These are phyloP conservation scores for Hypoxylon lienhwacheense DNA, from an alignment of 495 filamentous ascomycete species.

Conservation along the genomic window DNA sequence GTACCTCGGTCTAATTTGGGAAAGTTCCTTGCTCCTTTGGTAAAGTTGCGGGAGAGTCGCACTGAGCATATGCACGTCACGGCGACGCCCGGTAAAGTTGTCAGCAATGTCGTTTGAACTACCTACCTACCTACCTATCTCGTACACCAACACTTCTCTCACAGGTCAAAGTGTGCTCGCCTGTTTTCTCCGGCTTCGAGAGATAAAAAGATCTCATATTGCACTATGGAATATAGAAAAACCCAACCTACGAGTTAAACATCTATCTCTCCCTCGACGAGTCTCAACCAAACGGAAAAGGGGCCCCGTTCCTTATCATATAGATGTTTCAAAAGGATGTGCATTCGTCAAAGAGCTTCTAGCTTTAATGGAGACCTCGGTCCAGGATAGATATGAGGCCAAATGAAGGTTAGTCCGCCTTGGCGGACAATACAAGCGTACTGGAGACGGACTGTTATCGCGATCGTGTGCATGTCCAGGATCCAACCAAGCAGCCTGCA, in stretches of 20 bases:
- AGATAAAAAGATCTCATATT: constrained; percentile 1
- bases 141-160: background rate
- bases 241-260: background rate
- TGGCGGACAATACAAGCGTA: constrained; percentile 20
- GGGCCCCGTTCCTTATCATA: too few species aligned
- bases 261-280: constrained; percentile 5
- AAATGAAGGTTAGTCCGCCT: constrained; percentile 10
- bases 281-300: too few species aligned
- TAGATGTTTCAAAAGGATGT: constrained; percentile 1
- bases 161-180: too few species aligned
- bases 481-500: constrained; percentile 6
- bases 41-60: constrained; percentile 1
- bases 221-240: constrained; percentile 4
- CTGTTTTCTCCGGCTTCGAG: too few species aligned
- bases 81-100: background rate
- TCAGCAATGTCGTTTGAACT: too few species aligned
- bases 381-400: background rate
- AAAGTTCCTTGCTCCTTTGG: too few species aligned
- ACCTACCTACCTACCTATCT: background rate
- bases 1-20: constrained; percentile 8
- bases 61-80: constrained; percentile 26
- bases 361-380: constrained; percentile 9
- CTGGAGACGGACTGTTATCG: constrained; percentile 9
- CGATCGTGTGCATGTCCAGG: constrained; percentile 10
- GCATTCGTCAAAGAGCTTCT: constrained; percentile 17